Percentiles rank a stretch among this genome's conserved stretches.
phyloP scores from a whole-genome alignment of 1,284 basidiomycete species.

The Ceratobasidium sp. region DNA sequence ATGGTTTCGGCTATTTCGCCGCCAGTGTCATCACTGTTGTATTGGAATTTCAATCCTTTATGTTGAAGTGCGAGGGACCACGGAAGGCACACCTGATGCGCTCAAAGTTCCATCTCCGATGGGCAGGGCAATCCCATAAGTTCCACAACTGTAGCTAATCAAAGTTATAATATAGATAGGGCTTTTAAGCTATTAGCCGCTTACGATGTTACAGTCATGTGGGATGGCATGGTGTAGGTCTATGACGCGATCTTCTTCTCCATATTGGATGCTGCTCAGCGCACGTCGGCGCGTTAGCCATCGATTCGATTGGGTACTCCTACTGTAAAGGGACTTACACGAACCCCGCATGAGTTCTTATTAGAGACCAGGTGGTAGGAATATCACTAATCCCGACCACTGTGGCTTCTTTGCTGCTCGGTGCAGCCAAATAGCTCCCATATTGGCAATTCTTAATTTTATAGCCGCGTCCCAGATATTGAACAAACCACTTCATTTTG shows the following conservation, averaged over 20 bases:
- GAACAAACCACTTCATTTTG: constrained; percentile 3
- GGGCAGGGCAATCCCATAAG: neutral
- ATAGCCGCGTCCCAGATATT: constrained; percentile 7
- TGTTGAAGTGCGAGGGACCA: neutral
- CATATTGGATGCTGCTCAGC: no score
- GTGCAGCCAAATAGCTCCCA: neutral
- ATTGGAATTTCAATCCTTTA: neutral
- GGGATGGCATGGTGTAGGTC: neutral
- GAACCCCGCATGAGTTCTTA: neutral
- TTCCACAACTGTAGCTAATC: neutral
- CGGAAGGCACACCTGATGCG: neutral
- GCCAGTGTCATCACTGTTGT: constrained; percentile 21
- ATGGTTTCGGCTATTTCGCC: constrained; percentile 21
- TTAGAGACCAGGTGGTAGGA: neutral
- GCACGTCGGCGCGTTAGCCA: no score
- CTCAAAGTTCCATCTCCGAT: constrained; percentile 15
- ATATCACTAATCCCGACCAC: neutral
- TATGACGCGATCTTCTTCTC: neutral
- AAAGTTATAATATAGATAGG: neutral
- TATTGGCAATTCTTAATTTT: constrained; percentile 25
- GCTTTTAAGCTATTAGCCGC: neutral
- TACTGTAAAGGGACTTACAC: neutral
- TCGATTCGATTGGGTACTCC: neutral
- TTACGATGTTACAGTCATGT: neutral
- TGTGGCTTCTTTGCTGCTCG: neutral